Conservation (phyloP, 164 flowering plant genomes). For the Magnolia sinica region DNA sequence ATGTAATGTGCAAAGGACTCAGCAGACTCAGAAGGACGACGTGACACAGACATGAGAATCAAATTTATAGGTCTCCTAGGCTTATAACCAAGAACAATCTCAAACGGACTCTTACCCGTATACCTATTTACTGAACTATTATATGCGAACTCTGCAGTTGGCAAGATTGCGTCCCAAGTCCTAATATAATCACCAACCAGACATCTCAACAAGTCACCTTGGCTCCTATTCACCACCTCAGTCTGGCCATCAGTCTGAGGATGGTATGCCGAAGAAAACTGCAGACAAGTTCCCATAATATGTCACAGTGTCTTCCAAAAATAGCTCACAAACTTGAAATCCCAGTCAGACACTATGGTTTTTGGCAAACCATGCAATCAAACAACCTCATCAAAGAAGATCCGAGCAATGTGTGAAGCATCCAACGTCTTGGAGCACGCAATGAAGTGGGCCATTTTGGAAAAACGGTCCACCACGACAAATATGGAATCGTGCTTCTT, state of each 20-base stretch:
- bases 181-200: not conserved
- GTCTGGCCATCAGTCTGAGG: not conserved
- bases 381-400: constrained; percentile 1
- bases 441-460: constrained; percentile 2
- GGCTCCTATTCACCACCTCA: not conserved
- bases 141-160: not conserved
- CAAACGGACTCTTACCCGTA: not conserved
- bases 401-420: not conserved
- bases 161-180: not conserved
- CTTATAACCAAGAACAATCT: not conserved
- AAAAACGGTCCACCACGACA: not conserved
- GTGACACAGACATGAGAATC: no score
- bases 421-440: not conserved
- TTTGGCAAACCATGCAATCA: not conserved
- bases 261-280: not conserved
- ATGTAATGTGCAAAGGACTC: no score
- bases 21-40: no score
- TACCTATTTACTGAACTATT: not conserved
- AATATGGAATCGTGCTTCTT: not conserved
- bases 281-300: not conserved
- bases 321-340: not conserved
- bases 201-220: not conserved
- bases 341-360: not conserved
- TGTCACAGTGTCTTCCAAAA: not conserved
- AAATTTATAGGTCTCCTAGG: no score